Evolutionary conservation across 805 yeast genomes (phyloP).

Genomic region (Grigorovia transvaalensis): DNA sequence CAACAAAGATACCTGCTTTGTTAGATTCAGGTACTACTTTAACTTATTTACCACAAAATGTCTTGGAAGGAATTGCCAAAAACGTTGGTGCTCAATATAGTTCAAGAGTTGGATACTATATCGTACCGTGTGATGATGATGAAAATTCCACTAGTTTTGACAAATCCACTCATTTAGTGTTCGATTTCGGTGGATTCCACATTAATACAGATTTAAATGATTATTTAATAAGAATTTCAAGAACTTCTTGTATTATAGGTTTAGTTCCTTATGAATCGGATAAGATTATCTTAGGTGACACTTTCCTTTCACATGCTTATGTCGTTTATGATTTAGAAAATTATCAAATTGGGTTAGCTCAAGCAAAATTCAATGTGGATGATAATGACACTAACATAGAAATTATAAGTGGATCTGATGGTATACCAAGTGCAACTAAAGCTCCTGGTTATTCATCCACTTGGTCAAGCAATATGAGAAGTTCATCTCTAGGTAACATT

Average conservation of each 20-base stretch:
- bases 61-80: constrained; percentile 30
- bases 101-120: constrained; percentile 34
- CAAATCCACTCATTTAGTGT: constrained; percentile 32
- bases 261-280: constrained; percentile 20
- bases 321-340: constrained; percentile 48
- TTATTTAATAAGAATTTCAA: constrained; percentile 22
- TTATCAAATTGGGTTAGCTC: constrained; percentile 38
- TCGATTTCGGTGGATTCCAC: constrained; percentile 53
- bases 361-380: constrained; percentile 26
- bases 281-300: constrained; percentile 42
- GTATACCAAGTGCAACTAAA: constrained; percentile 40
- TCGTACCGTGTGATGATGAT: constrained; percentile 34
- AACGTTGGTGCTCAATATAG: constrained; percentile 37
- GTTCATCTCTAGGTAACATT: constrained; percentile 20
- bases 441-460: constrained; percentile 40
- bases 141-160: constrained; percentile 23
- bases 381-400: constrained; percentile 32
- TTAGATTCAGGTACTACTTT: constrained; percentile 37
- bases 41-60: constrained; percentile 34
- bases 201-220: constrained; percentile 41
- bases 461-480: constrained; percentile 20
- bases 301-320: constrained; percentile 46
- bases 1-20: constrained; percentile 31
- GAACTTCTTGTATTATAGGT: constrained; percentile 35
- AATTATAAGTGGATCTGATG: constrained; percentile 24